These are phyloP conservation scores for Saururus chinensis DNA, from an alignment of 164 flowering plant species.

Conservation along the genomic window DNA sequence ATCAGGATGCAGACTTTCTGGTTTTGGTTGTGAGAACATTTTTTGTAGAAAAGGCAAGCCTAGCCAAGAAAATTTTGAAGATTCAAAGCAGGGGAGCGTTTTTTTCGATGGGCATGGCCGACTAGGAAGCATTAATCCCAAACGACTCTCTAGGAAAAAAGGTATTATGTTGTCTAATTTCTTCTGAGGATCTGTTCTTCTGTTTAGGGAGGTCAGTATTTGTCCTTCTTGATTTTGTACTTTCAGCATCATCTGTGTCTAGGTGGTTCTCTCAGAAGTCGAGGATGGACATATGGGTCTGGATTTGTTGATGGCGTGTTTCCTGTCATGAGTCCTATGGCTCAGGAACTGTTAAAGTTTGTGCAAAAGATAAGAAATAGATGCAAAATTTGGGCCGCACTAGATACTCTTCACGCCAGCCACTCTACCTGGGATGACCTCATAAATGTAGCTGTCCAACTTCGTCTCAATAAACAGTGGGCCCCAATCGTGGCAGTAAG, in stretches of 20 bases:
- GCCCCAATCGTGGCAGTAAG: conserved; percentile 45
- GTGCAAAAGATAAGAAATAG: conserved; percentile 33
- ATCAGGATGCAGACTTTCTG: conserved; percentile 1
- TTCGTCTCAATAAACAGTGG: conserved; percentile 66
- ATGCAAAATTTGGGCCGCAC: conserved; percentile 27
- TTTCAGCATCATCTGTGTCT: conserved; percentile 1
- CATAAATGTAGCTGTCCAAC: conserved; percentile 64
- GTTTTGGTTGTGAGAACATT: neutral
- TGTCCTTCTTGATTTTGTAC: neutral
- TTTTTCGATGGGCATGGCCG: neutral
- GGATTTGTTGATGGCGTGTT: conserved; percentile 91
- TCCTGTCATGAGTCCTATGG: conserved; percentile 71
- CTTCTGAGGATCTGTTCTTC: neutral
- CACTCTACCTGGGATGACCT: conserved; percentile 79
- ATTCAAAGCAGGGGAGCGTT: neutral
- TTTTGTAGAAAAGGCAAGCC: neutral
- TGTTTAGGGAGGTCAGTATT: neutral
- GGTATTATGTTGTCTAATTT: neutral
- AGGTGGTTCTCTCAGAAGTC: conserved; percentile 80
- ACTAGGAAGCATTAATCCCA: conserved; percentile 1
- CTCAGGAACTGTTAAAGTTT: conserved; percentile 43
- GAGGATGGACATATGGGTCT: conserved; percentile 90
- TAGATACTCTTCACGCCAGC: conserved; percentile 46
- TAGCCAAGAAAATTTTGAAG: neutral
- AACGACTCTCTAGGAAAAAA: conserved; percentile 1